Evolutionary conservation across 2,329 filamentous ascomycete genomes (phyloP).

Genomic region (Rasamsonia emersonii): DNA sequence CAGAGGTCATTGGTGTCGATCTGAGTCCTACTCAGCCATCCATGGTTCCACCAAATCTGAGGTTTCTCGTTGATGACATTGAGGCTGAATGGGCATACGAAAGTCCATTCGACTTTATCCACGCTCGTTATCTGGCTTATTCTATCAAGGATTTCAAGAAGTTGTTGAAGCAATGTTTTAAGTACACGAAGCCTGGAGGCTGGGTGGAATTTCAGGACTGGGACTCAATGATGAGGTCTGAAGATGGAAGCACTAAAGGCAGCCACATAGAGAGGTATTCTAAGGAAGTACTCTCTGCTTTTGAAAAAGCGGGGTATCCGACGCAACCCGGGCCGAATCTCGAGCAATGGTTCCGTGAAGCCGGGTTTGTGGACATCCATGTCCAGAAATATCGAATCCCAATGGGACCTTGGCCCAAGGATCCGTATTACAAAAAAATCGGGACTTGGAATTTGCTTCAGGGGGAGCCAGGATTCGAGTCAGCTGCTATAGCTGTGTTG

Average conservation of each 20-base stretch:
- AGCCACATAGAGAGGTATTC: not conserved
- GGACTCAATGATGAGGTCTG: not conserved
- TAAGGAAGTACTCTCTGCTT: not conserved
- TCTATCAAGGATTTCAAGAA: slow-evolving; percentile 49
- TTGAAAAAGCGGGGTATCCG: not conserved
- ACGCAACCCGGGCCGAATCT: not conserved
- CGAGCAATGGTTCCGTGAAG: slow-evolving; percentile 10
- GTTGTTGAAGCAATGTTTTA: slow-evolving; percentile 39
- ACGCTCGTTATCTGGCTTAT: slow-evolving; percentile 50
- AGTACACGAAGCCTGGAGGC: slow-evolving; percentile 18
- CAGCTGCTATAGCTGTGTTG: slow-evolving; percentile 2
- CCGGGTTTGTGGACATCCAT: slow-evolving; percentile 21
- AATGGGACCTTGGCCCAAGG: slow-evolving; percentile 21
- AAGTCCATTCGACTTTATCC: slow-evolving; percentile 49
- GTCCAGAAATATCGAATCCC: slow-evolving; percentile 22
- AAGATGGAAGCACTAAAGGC: not conserved
- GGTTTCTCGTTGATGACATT: slow-evolving; percentile 50
- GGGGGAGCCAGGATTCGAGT: not conserved
- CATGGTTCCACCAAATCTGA: slow-evolving; percentile 45
- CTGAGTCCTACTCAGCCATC: slow-evolving; percentile 8
- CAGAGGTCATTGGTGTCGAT: slow-evolving; percentile 9
- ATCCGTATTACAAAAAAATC: slow-evolving; percentile 4
- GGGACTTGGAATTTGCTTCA: not conserved
- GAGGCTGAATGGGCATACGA: slow-evolving; percentile 52
- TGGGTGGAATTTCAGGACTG: slow-evolving; percentile 1